Evolutionary conservation across 768 basidiomycete genomes (phyloP).

Genomic region (Symmetrospora coprosmae): DNA sequence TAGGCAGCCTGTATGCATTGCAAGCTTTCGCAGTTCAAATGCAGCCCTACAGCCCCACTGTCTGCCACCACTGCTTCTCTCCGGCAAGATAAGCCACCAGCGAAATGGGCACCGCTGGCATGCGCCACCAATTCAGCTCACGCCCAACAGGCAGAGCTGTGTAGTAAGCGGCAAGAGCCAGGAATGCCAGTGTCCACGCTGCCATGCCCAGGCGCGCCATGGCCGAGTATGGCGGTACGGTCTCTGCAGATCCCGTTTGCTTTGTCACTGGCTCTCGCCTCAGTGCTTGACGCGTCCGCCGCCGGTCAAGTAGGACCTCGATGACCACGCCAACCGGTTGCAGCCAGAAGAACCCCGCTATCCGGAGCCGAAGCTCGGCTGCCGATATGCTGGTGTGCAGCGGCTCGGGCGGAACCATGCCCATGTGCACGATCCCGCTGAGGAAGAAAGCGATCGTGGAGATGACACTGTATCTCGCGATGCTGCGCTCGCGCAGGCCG

Average conservation of each 20-base stretch:
- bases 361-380: background rate
- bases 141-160: background rate
- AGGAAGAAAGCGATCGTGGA: background rate
- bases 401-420: constrained; percentile 11
- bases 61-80: background rate
- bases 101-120: background rate
- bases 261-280: no score
- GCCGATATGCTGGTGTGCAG: background rate
- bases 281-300: background rate
- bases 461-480: background rate
- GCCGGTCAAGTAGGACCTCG: background rate
- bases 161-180: background rate
- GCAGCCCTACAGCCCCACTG: no score
- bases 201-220: no score
- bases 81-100: background rate
- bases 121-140: constrained; percentile 11
- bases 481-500: background rate
- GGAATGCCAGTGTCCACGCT: background rate
- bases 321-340: background rate
- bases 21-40: no score
- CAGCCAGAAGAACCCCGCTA: constrained; percentile 14
- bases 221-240: no score
- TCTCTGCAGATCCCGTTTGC: no score
- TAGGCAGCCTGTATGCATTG: no score
- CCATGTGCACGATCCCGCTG: constrained; percentile 7